These are phyloP conservation scores for Colletotrichum sp. DNA, from an alignment of 2,329 filamentous ascomycete genomes.

Conservation along the genomic window DNA sequence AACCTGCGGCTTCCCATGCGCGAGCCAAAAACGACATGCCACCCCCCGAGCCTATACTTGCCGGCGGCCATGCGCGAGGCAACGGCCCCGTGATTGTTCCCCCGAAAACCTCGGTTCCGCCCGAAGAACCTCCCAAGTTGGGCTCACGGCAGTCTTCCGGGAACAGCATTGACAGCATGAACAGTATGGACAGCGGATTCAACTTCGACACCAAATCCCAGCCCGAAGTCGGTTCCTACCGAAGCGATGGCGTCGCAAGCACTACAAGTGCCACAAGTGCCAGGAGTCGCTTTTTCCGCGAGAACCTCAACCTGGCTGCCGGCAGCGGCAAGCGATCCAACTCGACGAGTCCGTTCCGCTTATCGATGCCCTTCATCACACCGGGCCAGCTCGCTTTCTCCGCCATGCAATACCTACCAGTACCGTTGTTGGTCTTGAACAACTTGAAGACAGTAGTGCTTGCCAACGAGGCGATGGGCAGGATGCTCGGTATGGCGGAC, in stretches of 20 bases:
- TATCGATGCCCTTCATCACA: slow-evolving; percentile 51
- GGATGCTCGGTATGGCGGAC: slow-evolving; percentile 64
- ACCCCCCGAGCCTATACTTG: slow-evolving; percentile 1
- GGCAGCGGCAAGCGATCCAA: slow-evolving; percentile 32
- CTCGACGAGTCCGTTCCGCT: slow-evolving; percentile 38
- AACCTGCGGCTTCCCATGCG: slow-evolving; percentile 16
- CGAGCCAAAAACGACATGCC: slow-evolving; percentile 13
- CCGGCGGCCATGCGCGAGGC: background rate
- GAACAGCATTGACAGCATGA: background rate
- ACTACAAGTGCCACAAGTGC: slow-evolving; percentile 24
- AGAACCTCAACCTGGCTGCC: slow-evolving; percentile 25
- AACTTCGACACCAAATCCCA: background rate
- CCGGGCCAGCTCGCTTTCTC: slow-evolving; percentile 66
- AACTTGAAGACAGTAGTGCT: slow-evolving; percentile 72
- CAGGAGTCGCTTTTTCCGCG: slow-evolving; percentile 39
- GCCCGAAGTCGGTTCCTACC: background rate
- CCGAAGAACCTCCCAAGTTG: background rate
- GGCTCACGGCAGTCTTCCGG: background rate
- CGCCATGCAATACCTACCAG: slow-evolving; percentile 75
- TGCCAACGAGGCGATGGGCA: slow-evolving; percentile 78
- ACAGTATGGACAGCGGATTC: background rate
- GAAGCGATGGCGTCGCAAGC: background rate
- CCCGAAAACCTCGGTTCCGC: background rate
- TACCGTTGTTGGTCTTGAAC: slow-evolving; percentile 73
- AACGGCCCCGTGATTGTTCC: background rate